Base-by-base conservation (phyloP, 164 flowering plant species). In the Vitis riparia region DNA sequence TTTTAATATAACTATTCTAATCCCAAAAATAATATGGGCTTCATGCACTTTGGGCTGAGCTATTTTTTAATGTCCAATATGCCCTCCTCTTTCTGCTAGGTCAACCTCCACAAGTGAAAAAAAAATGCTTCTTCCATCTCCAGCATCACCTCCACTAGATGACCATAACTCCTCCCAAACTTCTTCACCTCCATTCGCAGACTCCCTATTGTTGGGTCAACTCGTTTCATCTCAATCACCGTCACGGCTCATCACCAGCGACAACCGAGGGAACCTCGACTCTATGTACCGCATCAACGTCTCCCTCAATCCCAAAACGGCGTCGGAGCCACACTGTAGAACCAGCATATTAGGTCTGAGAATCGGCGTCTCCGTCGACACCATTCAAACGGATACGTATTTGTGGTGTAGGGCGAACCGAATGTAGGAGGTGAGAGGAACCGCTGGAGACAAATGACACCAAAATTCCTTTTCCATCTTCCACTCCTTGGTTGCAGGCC, bases 101-200 rank as follows among this genome's bases (percentile, higher is more conserved):
- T 17, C 17, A 17, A 17, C 17, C 17, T 17, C 17, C 17, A 17
- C 17, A 17, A 17, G 17, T 17, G 17, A 17, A 17, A 17, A 17
- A 17, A 17, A 17, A 17, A 17, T 19, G 1, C 23, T 19, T 19
- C 1, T 19, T 19, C 23, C 23, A 19, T 19, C 78, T 89, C 94
- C 50, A 89, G 63, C 90, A 88, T 72, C 64, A 89, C 44, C 77
- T 89, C 89, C 63, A 78, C 62, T 75, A 89, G 64, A 78, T 75
- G 76, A 14, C 83, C 67, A 58, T 89, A 89, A 62, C 81, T 78
- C 78, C 72, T 78, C 63, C 73, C 86, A 29, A 88, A 84, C 82
- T 88, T 91, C 74, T 56, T 87, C 71, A 89, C 76, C 88, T 89
- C 97, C 97, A 89, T 89, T 65, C 77, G 57, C 11, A 84, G 80